Base-by-base conservation (phyloP, 805 yeast genomes). In the Metschnikowia noctiluminum region DNA sequence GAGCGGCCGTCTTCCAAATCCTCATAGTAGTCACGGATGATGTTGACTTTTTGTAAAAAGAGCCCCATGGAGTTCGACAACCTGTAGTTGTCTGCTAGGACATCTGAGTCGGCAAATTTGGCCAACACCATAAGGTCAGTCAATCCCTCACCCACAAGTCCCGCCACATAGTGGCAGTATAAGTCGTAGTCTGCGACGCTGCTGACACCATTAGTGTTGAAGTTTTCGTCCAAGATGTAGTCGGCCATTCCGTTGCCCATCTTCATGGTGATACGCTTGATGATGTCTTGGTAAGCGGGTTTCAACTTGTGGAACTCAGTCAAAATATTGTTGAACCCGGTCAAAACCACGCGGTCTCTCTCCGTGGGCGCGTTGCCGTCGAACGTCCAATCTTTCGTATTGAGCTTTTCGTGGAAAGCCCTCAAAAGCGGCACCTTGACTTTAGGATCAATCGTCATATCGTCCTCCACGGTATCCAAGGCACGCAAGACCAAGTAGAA, bases 221-320 rank as follows among this genome's bases (percentile, higher is more conserved):
- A 88, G 53, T 84, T 78, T 44, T 86, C 94, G 61, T 85, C 83
- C 59, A 78, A 73, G 46, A 87, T 82, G 68, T 91, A 94, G 62
- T 89, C 90, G 31, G 98, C 98, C 99, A 94, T 94, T 48, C 99
- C 99, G 57, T 88, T 82, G 49, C 98, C 99, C 99, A 94, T 94
- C 65, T 85, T 77, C 49, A 73, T 57, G 41, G 96, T 84, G 58
- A 90, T 88, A 53, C 85, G 89, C 58, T 78, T 79, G 57, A 94
- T 81, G 35, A 90, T 83, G 46, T 78, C 86, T 69, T 87, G 91
- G 68, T 89, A 91, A 49, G 76, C 82, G 6, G 87, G 82, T 61
- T 82, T 81, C 61, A 94, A 76, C 51, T 75, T 72, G 64, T 87
- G 90, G 66, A 76, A 91, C 64, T 89, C 95, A 8, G 68, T 58